Evolutionary conservation across 768 basidiomycete species (phyloP).

Genomic region (Boletus bicolor): DNA sequence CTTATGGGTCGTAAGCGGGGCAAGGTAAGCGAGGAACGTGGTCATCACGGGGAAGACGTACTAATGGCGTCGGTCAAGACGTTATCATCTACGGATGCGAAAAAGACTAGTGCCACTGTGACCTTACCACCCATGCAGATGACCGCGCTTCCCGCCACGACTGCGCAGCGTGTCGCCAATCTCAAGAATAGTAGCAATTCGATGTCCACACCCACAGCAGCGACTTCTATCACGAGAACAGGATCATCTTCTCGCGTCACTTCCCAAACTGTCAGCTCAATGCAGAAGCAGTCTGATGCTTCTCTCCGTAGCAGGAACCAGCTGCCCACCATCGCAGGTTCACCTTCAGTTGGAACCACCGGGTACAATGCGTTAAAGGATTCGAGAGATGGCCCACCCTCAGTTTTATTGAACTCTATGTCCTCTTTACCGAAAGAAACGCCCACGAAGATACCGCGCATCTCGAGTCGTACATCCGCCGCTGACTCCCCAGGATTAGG

Average conservation of each 20-base stretch:
- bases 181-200: conserved; percentile 57
- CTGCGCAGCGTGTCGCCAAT: conserved; percentile 81
- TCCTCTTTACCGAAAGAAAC: conserved; percentile 70
- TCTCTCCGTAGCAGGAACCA: conserved; percentile 74
- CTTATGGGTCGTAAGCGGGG: conserved; percentile 87
- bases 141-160: conserved; percentile 73
- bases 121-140: conserved; percentile 90
- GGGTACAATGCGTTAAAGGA: conserved; percentile 54
- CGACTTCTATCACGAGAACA: conserved; percentile 39
- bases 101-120: conserved; percentile 66
- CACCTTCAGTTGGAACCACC: conserved; percentile 77
- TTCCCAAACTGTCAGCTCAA: conserved; percentile 80
- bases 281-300: conserved; percentile 84
- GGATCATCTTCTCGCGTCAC: conserved; percentile 60
- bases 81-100: conserved; percentile 76
- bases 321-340: conserved; percentile 90
- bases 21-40: conserved; percentile 58
- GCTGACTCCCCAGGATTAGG: conserved; percentile 69
- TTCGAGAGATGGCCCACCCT: conserved; percentile 51
- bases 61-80: conserved; percentile 49
- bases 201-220: conserved; percentile 40
- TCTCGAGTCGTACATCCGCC: conserved; percentile 80
- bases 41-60: background rate
- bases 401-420: conserved; percentile 50
- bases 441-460: conserved; percentile 90